These are phyloP conservation scores for Aspergillus sp. DNA, from an alignment of 2,329 filamentous ascomycete genomes.

Conservation along the genomic window DNA sequence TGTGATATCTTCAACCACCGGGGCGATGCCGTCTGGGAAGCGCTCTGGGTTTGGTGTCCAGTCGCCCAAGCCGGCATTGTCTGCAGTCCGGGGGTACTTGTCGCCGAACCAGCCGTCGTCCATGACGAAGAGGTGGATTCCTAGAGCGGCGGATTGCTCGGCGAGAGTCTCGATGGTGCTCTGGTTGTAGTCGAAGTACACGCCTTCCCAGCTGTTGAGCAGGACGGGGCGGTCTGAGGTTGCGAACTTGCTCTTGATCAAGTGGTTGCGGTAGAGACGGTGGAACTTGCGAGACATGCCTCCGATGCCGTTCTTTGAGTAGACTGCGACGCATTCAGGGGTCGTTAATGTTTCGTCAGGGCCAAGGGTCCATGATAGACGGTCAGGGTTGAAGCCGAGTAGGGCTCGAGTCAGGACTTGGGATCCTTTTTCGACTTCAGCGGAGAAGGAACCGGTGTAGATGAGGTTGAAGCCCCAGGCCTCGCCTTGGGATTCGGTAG, in stretches of 20 bases:
- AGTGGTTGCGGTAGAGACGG: slow-evolving; percentile 60
- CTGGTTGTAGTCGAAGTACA: slow-evolving; percentile 60
- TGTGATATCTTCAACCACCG: slow-evolving; percentile 54
- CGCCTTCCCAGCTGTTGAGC: slow-evolving; percentile 67
- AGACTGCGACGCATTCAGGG: slow-evolving; percentile 63
- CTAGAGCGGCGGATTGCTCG: slow-evolving; percentile 52
- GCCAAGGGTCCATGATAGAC: slow-evolving; percentile 58
- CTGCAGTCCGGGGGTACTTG: slow-evolving; percentile 60
- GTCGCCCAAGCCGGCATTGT: slow-evolving; percentile 61
- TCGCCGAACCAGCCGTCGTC: slow-evolving; percentile 69
- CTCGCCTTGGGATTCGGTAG: slow-evolving; percentile 61
- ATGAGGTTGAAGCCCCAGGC: slow-evolving; percentile 66
- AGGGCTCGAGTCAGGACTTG: slow-evolving; percentile 62
- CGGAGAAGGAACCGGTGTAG: slow-evolving; percentile 63
- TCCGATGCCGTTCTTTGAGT: slow-evolving; percentile 59
- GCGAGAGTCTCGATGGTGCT: slow-evolving; percentile 43
- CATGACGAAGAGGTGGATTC: slow-evolving; percentile 63
- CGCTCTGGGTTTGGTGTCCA: slow-evolving; percentile 60
- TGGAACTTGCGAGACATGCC: slow-evolving; percentile 64
- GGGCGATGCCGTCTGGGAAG: slow-evolving; percentile 58
- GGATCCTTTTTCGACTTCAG: slow-evolving; percentile 61
- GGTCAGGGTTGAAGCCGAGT: slow-evolving; percentile 62
- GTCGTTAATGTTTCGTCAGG: slow-evolving; percentile 60
- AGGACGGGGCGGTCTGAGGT: slow-evolving; percentile 54
- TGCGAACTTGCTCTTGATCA: slow-evolving; percentile 59